Percentiles rank a stretch among this genome's conserved stretches.
Evolutionary conservation across 2,329 filamentous ascomycete species (phyloP).

Genomic region (Chrysoporthe puriensis): DNA sequence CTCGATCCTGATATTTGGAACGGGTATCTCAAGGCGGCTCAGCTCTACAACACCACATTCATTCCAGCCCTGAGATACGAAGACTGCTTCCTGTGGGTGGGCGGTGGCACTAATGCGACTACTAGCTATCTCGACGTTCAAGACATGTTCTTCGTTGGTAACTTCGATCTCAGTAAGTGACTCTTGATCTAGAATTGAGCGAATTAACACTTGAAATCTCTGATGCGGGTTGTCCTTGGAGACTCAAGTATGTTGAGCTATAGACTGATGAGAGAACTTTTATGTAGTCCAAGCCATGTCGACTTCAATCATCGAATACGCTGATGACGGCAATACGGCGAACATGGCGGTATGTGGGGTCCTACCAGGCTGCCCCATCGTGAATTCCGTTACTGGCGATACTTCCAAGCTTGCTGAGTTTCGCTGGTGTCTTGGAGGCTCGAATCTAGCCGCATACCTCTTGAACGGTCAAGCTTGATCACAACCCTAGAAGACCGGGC

Average conservation of each 20-base stretch:
- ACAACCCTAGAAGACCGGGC: too few species aligned
- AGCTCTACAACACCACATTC: background rate
- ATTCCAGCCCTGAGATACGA: background rate
- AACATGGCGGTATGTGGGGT: background rate
- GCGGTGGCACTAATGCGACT: background rate
- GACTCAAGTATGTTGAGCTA: background rate
- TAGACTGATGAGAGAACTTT: background rate
- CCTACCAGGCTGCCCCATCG: background rate
- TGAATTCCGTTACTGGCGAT: background rate
- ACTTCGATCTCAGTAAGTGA: background rate
- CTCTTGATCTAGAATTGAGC: too few species aligned
- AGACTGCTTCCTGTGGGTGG: background rate
- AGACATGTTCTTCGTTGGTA: background rate
- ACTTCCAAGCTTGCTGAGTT: background rate
- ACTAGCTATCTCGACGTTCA: background rate
- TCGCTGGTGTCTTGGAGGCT: background rate
- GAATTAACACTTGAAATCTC: background rate
- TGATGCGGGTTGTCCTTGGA: background rate
- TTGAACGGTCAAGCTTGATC: background rate
- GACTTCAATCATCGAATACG: background rate
- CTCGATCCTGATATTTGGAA: background rate
- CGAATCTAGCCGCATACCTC: background rate
- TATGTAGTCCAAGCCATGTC: background rate
- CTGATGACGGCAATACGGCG: background rate
- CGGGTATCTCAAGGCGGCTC: background rate